A percentile compares a stretch with the other conserved stretches of the same genome.
Conservation (phyloP, 2,329 filamentous ascomycete species). For the Verticillium longisporum region DNA sequence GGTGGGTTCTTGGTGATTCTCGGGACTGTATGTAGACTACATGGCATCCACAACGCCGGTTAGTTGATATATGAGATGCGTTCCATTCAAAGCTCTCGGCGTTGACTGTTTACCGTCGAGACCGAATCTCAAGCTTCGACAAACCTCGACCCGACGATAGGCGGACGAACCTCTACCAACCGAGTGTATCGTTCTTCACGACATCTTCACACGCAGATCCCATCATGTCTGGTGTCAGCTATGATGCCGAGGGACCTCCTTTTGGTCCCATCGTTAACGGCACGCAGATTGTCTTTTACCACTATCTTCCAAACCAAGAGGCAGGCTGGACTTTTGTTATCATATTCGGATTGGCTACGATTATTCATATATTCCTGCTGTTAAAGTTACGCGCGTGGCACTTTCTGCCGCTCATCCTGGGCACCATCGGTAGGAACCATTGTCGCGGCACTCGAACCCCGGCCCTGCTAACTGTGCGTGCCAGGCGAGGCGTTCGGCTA, state of each 20-base stretch:
- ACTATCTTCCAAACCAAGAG: constrained; percentile 1
- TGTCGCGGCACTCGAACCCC: neutral
- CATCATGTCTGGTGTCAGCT: neutral
- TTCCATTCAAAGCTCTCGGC: no score
- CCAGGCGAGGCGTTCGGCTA: constrained; percentile 10
- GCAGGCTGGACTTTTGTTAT: constrained; percentile 8
- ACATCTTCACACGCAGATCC: neutral
- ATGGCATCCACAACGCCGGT: no score
- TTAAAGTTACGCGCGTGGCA: constrained; percentile 1
- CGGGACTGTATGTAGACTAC: no score
- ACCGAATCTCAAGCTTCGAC: no score
- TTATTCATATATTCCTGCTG: neutral
- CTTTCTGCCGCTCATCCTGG: neutral
- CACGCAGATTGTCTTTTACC: constrained; percentile 6
- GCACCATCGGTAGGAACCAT: neutral
- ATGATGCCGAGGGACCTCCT: neutral
- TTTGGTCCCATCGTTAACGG: constrained; percentile 9
- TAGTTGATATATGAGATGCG: no score
- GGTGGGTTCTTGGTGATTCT: no score
- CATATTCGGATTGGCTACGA: constrained; percentile 1
- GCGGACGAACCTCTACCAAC: no score
- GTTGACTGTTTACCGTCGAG: no score
- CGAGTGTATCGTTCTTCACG: no score
- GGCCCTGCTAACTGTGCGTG: neutral
- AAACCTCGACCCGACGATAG: no score